Conservation (phyloP, 805 yeast species). For the Pichia kluyveri region DNA sequence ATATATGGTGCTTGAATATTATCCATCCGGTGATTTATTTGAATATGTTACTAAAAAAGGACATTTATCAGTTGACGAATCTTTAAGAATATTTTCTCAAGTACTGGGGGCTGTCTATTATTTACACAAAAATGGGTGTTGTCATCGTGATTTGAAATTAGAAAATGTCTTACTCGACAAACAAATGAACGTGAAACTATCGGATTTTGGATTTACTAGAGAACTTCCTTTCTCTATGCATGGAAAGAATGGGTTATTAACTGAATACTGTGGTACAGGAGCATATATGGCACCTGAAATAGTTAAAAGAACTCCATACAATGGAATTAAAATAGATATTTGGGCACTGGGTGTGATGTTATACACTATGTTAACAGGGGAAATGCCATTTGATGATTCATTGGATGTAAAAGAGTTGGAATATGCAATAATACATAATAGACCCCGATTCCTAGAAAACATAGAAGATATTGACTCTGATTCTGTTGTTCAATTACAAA, state of each 20-base stretch:
- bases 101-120: constrained; percentile 65
- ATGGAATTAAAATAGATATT: constrained; percentile 74
- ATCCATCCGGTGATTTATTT: constrained; percentile 72
- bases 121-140: constrained; percentile 70
- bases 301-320: constrained; percentile 55
- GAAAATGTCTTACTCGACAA: constrained; percentile 71
- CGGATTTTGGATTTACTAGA: constrained; percentile 93
- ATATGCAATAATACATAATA: constrained; percentile 49
- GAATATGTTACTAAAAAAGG: constrained; percentile 50
- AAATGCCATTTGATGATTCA: constrained; percentile 88
- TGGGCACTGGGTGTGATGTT: constrained; percentile 91
- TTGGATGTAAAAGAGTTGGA: constrained; percentile 48
- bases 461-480: not conserved
- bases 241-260: constrained; percentile 34
- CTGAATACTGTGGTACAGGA: constrained; percentile 88
- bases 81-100: constrained; percentile 51
- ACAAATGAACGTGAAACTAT: constrained; percentile 56
- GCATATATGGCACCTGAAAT: constrained; percentile 97
- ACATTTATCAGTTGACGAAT: constrained; percentile 41
- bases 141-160: constrained; percentile 91
- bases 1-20: constrained; percentile 87
- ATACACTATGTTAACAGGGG: constrained; percentile 76
- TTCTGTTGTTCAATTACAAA: constrained; percentile 26
- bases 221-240: constrained; percentile 37
- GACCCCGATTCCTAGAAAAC: constrained; percentile 45